Percentiles rank a stretch among this genome's conserved stretches.
Conservation (phyloP, 495 filamentous ascomycete species). For the Jackrogersella minutella region DNA sequence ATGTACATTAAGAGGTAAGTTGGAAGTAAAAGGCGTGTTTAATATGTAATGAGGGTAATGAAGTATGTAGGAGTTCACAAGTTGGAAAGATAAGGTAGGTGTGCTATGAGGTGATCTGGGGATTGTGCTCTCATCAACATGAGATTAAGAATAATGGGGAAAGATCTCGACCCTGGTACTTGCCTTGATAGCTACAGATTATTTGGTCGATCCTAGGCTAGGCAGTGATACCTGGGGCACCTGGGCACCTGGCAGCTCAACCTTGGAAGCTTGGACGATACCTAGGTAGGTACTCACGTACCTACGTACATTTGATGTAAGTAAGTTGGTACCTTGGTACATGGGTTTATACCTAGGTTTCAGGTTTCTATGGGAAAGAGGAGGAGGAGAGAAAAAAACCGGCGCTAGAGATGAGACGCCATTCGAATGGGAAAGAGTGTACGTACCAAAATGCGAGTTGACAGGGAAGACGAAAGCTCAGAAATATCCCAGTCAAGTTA, state of each 20-base stretch:
- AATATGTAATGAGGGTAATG: neutral
- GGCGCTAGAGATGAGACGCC: constrained; percentile 1
- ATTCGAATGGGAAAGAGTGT: constrained; percentile 8
- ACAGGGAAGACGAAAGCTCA: constrained; percentile 24
- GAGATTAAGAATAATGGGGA: constrained; percentile 36
- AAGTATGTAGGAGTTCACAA: neutral
- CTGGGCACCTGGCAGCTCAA: neutral
- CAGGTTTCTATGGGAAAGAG: neutral
- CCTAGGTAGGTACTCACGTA: neutral
- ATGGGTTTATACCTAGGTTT: neutral
- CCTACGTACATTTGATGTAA: constrained; percentile 1
- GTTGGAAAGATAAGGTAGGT: constrained; percentile 8
- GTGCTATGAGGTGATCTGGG: constrained; percentile 3
- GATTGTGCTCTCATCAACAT: constrained; percentile 32
- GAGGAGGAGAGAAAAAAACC: neutral
- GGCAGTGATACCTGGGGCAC: constrained; percentile 23
- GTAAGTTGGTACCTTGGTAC: neutral
- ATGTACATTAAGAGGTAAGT: neutral
- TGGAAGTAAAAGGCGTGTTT: neutral
- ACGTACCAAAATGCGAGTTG: constrained; percentile 3
- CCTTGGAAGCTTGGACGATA: constrained; percentile 4
- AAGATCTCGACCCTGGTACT: constrained; percentile 19
- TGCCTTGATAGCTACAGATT: constrained; percentile 16
- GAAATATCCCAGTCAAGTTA: constrained; percentile 1
- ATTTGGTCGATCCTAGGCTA: constrained; percentile 19